Conservation (phyloP, 345 rosid species). For the Noccaea caerulescens region DNA sequence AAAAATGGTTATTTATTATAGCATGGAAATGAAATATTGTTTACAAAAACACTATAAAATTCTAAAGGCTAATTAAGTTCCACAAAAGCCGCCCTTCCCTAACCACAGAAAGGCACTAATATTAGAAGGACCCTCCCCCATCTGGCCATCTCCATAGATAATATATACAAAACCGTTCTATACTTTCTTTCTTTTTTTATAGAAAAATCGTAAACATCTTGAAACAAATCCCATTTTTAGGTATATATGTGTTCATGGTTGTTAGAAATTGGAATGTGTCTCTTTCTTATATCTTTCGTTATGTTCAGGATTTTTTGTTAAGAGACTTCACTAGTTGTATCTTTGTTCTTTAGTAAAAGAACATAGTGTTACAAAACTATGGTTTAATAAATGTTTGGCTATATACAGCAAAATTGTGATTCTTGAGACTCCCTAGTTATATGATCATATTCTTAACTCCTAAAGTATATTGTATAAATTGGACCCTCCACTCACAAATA, state of each 20-base stretch:
- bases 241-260: conserved; percentile 16
- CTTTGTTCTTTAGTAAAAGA: not conserved
- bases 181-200: not conserved
- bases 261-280: conserved; percentile 29
- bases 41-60: not conserved
- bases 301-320: not conserved
- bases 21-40: not conserved
- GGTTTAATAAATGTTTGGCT: conserved; percentile 9
- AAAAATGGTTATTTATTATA: not conserved
- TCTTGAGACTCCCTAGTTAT: conserved; percentile 29
- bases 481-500: conserved; percentile 27
- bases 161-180: conserved; percentile 29
- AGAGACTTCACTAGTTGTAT: conserved; percentile 10
- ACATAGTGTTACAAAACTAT: not conserved
- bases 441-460: conserved; percentile 37
- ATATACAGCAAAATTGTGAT: conserved; percentile 6
- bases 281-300: conserved; percentile 9
- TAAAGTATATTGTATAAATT: conserved; percentile 19
- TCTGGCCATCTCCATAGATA: conserved; percentile 34
- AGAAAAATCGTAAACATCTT: conserved; percentile 14
- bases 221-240: conserved; percentile 10
- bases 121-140: conserved; percentile 33
- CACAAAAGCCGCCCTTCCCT: conserved; percentile 43
- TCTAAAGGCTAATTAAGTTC: conserved; percentile 35
- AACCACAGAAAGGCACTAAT: conserved; percentile 42